Evolutionary conservation across 208 protist genomes (phyloP).

Genomic region (Phytomonas francai): DNA sequence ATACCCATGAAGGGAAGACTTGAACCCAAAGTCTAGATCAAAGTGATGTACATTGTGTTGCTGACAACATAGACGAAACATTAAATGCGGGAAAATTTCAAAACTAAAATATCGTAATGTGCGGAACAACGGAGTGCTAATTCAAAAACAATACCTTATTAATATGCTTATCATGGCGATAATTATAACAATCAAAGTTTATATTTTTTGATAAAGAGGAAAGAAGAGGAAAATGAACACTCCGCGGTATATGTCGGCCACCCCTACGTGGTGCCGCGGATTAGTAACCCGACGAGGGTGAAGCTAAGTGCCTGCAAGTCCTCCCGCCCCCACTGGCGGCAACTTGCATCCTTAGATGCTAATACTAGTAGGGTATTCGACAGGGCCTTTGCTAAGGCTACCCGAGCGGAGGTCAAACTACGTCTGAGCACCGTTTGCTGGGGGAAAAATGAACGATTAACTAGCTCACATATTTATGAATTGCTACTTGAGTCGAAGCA

Average conservation of each 20-base stretch:
- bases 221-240: too few relatives aligned
- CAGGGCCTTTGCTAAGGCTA: too few relatives aligned
- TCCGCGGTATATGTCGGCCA: too few relatives aligned
- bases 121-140: constrained; percentile 8
- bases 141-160: constrained; percentile 4
- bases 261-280: too few relatives aligned
- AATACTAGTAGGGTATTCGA: too few relatives aligned
- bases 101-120: constrained; percentile 10
- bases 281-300: too few relatives aligned
- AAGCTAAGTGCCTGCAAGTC: too few relatives aligned
- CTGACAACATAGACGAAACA: constrained; percentile 6
- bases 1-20: neutral
- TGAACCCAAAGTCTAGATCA: neutral
- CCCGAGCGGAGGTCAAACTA: too few relatives aligned
- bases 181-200: neutral
- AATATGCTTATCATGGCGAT: constrained; percentile 1
- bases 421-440: too few relatives aligned
- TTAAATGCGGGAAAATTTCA: constrained; percentile 4
- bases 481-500: constrained; percentile 56
- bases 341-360: too few relatives aligned
- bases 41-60: constrained; percentile 9
- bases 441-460: neutral
- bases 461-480: constrained; percentile 7
- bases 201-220: neutral
- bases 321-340: too few relatives aligned